Evolutionary conservation across 2,329 filamentous ascomycete species (phyloP).

Genomic region (Ascochyta rabiei): DNA sequence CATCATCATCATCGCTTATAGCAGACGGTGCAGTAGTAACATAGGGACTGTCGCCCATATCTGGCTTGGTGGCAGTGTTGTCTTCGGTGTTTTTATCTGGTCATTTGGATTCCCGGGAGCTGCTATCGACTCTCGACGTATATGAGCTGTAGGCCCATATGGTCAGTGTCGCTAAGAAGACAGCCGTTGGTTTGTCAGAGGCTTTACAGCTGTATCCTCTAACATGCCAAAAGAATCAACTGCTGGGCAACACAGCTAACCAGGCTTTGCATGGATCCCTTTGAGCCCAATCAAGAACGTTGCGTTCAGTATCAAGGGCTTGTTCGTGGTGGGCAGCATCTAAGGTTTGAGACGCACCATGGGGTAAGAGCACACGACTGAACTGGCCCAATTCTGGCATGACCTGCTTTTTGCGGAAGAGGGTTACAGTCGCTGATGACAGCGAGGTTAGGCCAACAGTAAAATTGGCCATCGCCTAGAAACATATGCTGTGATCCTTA

Average conservation of each 20-base stretch:
- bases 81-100: neutral
- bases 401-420: conserved; percentile 14
- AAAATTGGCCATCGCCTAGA: neutral
- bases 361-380: conserved; percentile 56
- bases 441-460: conserved; percentile 2
- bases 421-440: neutral
- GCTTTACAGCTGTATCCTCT: conserved; percentile 56
- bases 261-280: conserved; percentile 62
- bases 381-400: conserved; percentile 53
- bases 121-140: conserved; percentile 2
- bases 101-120: neutral
- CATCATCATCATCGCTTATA: neutral
- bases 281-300: conserved; percentile 56
- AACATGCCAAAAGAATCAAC: conserved; percentile 59
- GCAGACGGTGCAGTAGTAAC: no score
- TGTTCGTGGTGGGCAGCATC: neutral
- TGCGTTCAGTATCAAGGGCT: conserved; percentile 30
- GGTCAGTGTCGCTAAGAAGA: conserved; percentile 54
- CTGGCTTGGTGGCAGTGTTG: neutral
- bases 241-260: conserved; percentile 60
- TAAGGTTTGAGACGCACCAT: conserved; percentile 39
- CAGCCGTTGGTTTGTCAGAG: conserved; percentile 56
- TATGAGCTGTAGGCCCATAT: conserved; percentile 55
- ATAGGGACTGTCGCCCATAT: no score
- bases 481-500: neutral